A percentile compares a stretch with the other conserved stretches of the same genome.
Conservation (phyloP, 2,329 filamentous ascomycete species). For the Beauveria sp. region DNA sequence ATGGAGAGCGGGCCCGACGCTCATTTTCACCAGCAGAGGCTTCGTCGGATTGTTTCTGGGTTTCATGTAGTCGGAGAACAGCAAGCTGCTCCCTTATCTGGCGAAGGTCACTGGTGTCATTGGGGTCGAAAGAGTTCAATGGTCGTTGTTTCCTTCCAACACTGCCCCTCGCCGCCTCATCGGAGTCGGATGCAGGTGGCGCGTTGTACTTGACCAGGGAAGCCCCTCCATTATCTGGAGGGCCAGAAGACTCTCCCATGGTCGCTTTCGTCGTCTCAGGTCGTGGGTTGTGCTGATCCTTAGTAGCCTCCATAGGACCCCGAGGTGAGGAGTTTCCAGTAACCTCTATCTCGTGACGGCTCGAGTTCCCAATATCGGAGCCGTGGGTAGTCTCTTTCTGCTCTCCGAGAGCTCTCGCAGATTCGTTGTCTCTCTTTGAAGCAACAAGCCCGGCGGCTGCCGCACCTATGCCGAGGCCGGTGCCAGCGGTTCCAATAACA, state of each 20-base stretch:
- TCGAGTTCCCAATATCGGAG: background rate
- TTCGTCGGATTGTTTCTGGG: constrained; percentile 13
- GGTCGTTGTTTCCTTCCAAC: constrained; percentile 30
- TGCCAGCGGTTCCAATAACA: constrained; percentile 38
- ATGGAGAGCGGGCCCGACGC: constrained; percentile 13
- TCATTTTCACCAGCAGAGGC: background rate
- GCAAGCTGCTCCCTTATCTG: constrained; percentile 44
- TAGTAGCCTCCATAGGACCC: background rate
- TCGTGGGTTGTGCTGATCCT: background rate
- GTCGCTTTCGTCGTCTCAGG: background rate
- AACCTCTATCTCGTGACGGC: background rate
- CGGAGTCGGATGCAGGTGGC: constrained; percentile 32
- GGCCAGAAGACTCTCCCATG: background rate
- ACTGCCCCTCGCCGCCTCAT: constrained; percentile 30
- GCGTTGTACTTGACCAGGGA: constrained; percentile 27
- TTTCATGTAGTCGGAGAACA: constrained; percentile 28
- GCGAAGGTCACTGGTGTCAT: constrained; percentile 41
- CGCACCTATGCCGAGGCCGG: constrained; percentile 41
- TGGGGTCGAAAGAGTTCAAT: constrained; percentile 43
- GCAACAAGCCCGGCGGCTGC: constrained; percentile 35
- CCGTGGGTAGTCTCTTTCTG: background rate
- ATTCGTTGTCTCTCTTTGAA: constrained; percentile 27
- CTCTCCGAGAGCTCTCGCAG: background rate
- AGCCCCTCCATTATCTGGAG: background rate
- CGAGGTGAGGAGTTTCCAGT: background rate